Conservation (phyloP, 805 yeast species). For the Spathaspora gorwiae region DNA sequence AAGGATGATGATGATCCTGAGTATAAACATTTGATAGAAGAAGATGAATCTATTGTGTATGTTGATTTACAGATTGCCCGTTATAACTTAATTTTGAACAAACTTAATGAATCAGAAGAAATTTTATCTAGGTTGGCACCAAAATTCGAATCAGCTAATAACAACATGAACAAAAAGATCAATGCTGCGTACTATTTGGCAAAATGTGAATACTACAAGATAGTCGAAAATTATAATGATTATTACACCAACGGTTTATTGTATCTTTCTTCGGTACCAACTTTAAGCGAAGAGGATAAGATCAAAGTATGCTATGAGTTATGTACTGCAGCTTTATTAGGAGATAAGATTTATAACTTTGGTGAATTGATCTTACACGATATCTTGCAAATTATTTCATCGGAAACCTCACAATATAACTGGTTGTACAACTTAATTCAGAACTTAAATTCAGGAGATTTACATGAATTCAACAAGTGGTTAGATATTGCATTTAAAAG, state of each 20-base stretch:
- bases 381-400: slow-evolving; percentile 49
- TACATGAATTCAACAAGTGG: slow-evolving; percentile 56
- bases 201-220: slow-evolving; percentile 69
- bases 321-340: slow-evolving; percentile 80
- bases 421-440: slow-evolving; percentile 74
- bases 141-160: slow-evolving; percentile 46
- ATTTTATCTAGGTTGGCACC: slow-evolving; percentile 58
- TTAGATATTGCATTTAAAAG: slow-evolving; percentile 30
- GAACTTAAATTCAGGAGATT: slow-evolving; percentile 74
- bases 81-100: slow-evolving; percentile 51
- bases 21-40: slow-evolving; percentile 30
- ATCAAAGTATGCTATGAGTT: slow-evolving; percentile 63
- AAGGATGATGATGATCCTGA: slow-evolving; percentile 19
- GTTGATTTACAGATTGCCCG: slow-evolving; percentile 67
- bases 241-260: slow-evolving; percentile 79
- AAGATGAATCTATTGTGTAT: slow-evolving; percentile 52
- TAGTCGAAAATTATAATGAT: slow-evolving; percentile 70
- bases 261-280: slow-evolving; percentile 65
- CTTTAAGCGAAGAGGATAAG: slow-evolving; percentile 32
- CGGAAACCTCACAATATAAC: slow-evolving; percentile 42
- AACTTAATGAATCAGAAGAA: slow-evolving; percentile 56
- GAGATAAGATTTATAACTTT: slow-evolving; percentile 89
- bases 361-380: slow-evolving; percentile 94
- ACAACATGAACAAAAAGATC: slow-evolving; percentile 46
- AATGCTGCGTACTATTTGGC: slow-evolving; percentile 82